Base-by-base conservation (phyloP, 495 filamentous ascomycete genomes). In the Daldinia bambusicola region DNA sequence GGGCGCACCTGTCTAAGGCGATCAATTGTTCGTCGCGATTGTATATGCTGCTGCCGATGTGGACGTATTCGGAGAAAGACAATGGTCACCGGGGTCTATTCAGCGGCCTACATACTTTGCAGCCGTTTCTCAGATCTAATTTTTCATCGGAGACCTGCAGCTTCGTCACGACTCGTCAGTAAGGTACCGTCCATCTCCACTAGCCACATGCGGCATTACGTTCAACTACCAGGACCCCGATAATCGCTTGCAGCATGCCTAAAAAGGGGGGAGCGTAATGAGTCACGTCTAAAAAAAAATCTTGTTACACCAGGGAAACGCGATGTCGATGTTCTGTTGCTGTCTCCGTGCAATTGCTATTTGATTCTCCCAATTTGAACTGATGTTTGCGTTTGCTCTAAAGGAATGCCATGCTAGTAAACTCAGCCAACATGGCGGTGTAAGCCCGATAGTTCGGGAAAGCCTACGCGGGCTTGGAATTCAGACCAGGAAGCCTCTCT, bases 371-470 rank as follows among this genome's bases (percentile, higher is more conserved):
- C 52, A 62, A 55, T 59, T 62, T 66, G 61, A 69, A 61, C 55
- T 65, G 57, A 34, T 71, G 18, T 69, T 69, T 16, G 61, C 61
- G 53, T 72, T 76, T 66, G 61, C 40, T 70, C 61, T 64, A 61
- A 43, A 51, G 63, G 55, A 63, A 68, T 55, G 10, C 20, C 9
- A 45, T 43, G 55, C 57, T 48, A 63, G 72, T 26, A 26, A 57
- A 53, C 63, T 76, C 51, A 72, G 67, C 63, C 63, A 66, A 72
- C 22, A 71, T 74, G 71, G 75, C 74, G 75, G 68, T 77, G 75
- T 76, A 70, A 60, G 66, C 31, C 63, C 63, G 71, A 67, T 34
- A 57, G 55, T 6, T 67, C 71, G 74, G 70, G 48, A 77, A 70
- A 64, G 48, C 56, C 51, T 57, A 72, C 61, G 53, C 65, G 63